Evolutionary conservation across 148 eudicot species (phyloP), one percentile per base, ranked within the genome.

Genomic region (Rhododendron ferrugineum): DNA sequence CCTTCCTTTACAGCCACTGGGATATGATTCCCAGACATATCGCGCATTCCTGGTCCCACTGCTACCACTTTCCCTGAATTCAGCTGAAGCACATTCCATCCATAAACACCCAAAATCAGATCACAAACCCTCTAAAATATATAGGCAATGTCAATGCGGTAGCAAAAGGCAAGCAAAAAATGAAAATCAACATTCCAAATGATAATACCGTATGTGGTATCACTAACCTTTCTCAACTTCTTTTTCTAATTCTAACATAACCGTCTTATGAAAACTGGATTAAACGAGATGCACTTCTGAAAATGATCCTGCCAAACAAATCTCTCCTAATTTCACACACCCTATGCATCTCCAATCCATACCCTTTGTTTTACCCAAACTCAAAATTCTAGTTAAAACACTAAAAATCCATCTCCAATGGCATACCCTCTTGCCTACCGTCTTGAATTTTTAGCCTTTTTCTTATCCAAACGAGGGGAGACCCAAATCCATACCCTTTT

Each of bases 1-100:
- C 98, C 98, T 92, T 95, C 98, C 83, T 94, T 95, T 50, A 95
- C 93, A 82, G 91, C 85, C 14, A 88, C 91, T 0, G 98, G 98
- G 23, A 95, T 85, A 34, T 64, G 73, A 74, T 93, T 89, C 54
- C 98, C 98, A 6, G 87, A 26, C 36, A 87, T 90, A 52, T 88
- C 90, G 6, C 84, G 92, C 28, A 84, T 82, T 9, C 98, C 98
- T 2, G 98, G 98, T n/a, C 98, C 97, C 66, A 93, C 93, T 8
- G 97, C 94, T 84, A 95, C 84, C 73, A 95, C 95, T 90, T 91
- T 95, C 20, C 93, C 98, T 42, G 98, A 95, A 86, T 95, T 94
- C 44, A 95, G 88, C 98, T 95, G 86, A 36, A 90, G 22, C 22
- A 28, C 6, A 7, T 18, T 7, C 62, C 50, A 80, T 52, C 14